Evolutionary conservation across 2,329 filamentous ascomycete species (phyloP), one percentile per base, ranked within the genome.

Genomic region (Phyllosticta paracitricarpa): DNA sequence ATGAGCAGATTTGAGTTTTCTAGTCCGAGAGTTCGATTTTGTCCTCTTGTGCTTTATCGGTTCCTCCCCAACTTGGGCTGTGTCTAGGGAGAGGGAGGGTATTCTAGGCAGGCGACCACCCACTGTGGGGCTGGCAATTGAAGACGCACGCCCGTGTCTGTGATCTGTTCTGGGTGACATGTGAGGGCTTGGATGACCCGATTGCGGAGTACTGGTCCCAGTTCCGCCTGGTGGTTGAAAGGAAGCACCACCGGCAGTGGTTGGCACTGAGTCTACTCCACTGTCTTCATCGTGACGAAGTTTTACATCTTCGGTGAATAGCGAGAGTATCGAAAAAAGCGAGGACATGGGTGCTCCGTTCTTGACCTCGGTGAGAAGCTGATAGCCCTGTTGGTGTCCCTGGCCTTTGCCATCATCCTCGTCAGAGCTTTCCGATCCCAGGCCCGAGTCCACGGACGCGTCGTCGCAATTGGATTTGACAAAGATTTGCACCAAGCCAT

Each of bases 331-430:
- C 0, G 94, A 97, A 74, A 99, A 99, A 1, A 99, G 77, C 0
- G 94, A 99, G 4, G 94, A 99, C 93, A 99, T 97, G 1, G 95
- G 93, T 1, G 94, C 92, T 14, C 94, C 94, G 68, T 99, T 99
- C 69, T 94, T 95, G 59, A 99, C 93, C 74, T 99, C 95, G 0
- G 94, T 99, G 59, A 99, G 80, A 51, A 99, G 82, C 72, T 97
- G 94, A 69, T 99, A 99, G 33, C 88, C 89, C 71, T 96, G 91
- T 61, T 89, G 86, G 40, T 84, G 83, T 6, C 58, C 64, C 7
- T 64, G 67, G 9, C 81, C 79, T n/a, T 80, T 81, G 30, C 77
- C 77, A 12, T 76, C 71, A 61, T 70, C 68, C 62, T 75, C 67
- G 22, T 79, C 77, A 24, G 73, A 75, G 22, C 51, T 57, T 9